Base-by-base conservation (phyloP, 1,139 yeast genomes). In the Debaryomyces coudertii region DNA sequence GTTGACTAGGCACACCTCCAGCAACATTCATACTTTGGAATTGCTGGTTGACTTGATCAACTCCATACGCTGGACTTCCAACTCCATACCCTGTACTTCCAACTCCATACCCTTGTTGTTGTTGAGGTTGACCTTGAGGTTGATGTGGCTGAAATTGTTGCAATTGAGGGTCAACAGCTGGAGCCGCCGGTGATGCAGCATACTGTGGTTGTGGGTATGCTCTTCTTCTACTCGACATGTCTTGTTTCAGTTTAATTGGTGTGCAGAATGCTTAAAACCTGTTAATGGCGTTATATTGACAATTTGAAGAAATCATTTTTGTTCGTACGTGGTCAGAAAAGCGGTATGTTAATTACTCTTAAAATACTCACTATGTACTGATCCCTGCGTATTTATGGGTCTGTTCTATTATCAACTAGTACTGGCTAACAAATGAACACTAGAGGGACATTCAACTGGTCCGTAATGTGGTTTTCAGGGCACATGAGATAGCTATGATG, bases 191-290 rank as follows among this genome's bases (percentile, higher is more conserved):
- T 7, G 70, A 68, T 20, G 72, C 63, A 8, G 71, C 68, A 61
- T 82, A 82, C 63, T 82, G 87, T 47, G 85, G 85, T 58, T 76
- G 79, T 62, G 88, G 87, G 63, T 83, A 83, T 48, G 80, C 83
- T 73, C 85, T 79, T 75, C 82, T 76, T 65, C 70, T 71, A 50
- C 68, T 59, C 39, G 71, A 66, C 72, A 68, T 67, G 46, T 36
- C 24, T 33, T 27, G 27, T 41, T 20, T 37, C n/a, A 4, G 22
- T 20, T 24, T n/a, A 25, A 20, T 42, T 36, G 33, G 14, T 36
- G 35, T 35, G 25, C n/a, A 34, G 25, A 27, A 20, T 28, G 12
- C 12, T 33, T 7, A 36, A 35, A 27, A n/a, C 27, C 20, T 27
- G 12, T 25, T 28, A 16, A 22, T 15, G 18, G n/a, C 28, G n/a